Evolutionary conservation across 2,329 filamentous ascomycete genomes (phyloP), one percentile per base, ranked within the genome.

Genomic region (Endothia cerciana): DNA sequence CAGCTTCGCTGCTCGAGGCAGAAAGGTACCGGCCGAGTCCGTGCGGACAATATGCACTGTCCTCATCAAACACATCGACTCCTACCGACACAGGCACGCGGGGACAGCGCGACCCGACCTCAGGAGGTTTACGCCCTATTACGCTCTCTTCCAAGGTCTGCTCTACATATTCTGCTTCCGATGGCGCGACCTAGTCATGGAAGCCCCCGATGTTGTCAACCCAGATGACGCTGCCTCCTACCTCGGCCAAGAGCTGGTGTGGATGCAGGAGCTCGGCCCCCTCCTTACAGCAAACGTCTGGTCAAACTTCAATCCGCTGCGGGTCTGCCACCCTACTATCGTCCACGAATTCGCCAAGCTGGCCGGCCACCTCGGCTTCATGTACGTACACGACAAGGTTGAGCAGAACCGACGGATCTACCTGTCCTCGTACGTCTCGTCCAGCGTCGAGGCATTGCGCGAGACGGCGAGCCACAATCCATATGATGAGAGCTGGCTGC

Each of bases 151-250:
- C n/a, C 94, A 97, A 77, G 93, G 93, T 1, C 83, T 96, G 2
- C 85, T 97, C 30, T 97, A 97, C 80, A 94, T 97, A 66, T 97
- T 97, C 74, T 99, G 95, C 81, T 99, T 99, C 82, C 89, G 95
- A 64, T 99, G 95, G 95, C 90, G 93, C 68, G 94, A 98, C 73
- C 83, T 99, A 57, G 90, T 92, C 64, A 82, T 86, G 25, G 84
- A 86, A 1, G 85, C 85, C 3, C 81, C 86, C 1, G 83, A 88
- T 67, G 82, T 79, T 68, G 85, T 86, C 65, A 91, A 87, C 78
- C 86, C 81, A 69, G 90, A 87, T 66, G 87, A 90, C 67, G 80
- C 82, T 13, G 80, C 83, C 0, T 86, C 85, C 1, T 89, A 87
- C 70, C 78, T 88, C 22, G 85, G 89, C 2, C 88, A 90, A 70